Evolutionary conservation across 352 stramenopile genomes (phyloP), one percentile per base, ranked within the genome.

Genomic region (Vaucheria bursata): DNA sequence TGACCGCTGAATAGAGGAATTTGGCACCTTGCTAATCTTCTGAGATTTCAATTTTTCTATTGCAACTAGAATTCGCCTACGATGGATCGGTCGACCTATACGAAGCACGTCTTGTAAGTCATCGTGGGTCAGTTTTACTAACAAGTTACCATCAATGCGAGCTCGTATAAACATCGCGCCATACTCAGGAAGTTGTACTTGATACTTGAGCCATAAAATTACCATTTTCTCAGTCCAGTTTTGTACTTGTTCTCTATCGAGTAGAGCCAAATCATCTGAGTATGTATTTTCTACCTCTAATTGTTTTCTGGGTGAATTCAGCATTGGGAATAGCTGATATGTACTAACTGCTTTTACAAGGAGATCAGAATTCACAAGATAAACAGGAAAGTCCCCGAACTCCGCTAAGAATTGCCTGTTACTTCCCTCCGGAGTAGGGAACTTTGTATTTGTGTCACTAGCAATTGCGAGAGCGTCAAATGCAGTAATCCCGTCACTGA

Each of bases 321-420:
- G 79, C 72, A 86, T 76, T 45, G 84, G 84, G 50, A 87, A 87
- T 1, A 87, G 71, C 52, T 87, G 79, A 31, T 83, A 66, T 35
- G 84, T 86, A 7, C 80, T 84, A 6, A 77, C 71, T 31, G 79
- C 80, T 73, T 83, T 84, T 33, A 84, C 75, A 45, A 75, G 69
- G 40, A 87, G 74, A 69, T 86, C 79, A 1, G 68, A 33, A 77
- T 87, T 86, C 64, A 87, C 85, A 53, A 86, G 79, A 45, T 86
- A 87, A 2, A 87, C 85, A 25, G 84, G 84, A 65, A 87, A 87
- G 73, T 86, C 85, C n/a, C 85, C 85, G 66, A 86, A 87, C 65
- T 87, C 84, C 12, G 81, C 80, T 7, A 87, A 68, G 36, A 87
- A 87, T 36, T 87, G 84, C 5, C 85, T 38, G 37, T 76, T 68